phyloP scores from a whole-genome alignment of 2,329 filamentous ascomycete genomes.

The Knufia petricola region DNA sequence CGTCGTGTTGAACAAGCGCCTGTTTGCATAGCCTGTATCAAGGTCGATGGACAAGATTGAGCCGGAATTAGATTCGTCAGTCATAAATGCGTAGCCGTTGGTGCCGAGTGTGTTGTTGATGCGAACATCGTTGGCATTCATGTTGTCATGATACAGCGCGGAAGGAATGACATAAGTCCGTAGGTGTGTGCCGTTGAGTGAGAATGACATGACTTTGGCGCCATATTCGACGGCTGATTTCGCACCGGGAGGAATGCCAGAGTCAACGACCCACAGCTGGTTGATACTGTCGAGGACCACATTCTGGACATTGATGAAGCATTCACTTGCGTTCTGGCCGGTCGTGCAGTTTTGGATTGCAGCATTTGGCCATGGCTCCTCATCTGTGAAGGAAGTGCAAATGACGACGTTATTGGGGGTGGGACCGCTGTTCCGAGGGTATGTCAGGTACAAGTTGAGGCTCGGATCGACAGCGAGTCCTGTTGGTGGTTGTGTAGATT shows the following conservation, averaged over 20 bases:
- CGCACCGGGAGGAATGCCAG: conserved; percentile 29
- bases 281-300: conserved; percentile 33
- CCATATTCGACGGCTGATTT: conserved; percentile 26
- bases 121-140: conserved; percentile 35
- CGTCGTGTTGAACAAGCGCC: conserved; percentile 32
- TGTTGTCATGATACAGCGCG: conserved; percentile 27
- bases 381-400: conserved; percentile 30
- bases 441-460: conserved; percentile 34
- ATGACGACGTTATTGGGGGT: conserved; percentile 32
- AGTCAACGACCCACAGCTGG: conserved; percentile 35
- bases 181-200: conserved; percentile 27
- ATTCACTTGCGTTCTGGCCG: conserved; percentile 33
- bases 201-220: conserved; percentile 37
- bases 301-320: conserved; percentile 40
- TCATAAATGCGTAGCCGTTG: conserved; percentile 34
- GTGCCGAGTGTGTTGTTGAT: conserved; percentile 36
- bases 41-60: conserved; percentile 34
- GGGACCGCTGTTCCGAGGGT: conserved; percentile 32
- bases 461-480: conserved; percentile 32
- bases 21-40: conserved; percentile 27
- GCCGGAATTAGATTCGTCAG: conserved; percentile 31
- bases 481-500: conserved; percentile 30
- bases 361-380: conserved; percentile 33
- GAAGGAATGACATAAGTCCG: conserved; percentile 32
- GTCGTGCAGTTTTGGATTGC: conserved; percentile 35